Evolutionary conservation across 192 early-diverging fungal genomes (phyloP).

Genomic region (Backusella morwellensis): DNA sequence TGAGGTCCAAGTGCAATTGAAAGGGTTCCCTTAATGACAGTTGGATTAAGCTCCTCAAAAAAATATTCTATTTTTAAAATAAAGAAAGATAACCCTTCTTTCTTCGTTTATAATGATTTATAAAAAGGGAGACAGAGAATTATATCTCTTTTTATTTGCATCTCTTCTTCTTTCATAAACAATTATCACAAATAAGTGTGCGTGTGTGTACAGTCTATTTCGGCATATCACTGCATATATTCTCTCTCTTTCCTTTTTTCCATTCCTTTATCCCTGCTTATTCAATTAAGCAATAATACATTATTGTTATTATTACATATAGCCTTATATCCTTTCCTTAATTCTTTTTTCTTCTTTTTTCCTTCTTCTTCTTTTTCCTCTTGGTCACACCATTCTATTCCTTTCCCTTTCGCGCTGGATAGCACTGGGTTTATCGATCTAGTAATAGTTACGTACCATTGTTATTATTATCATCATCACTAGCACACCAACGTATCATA

Average conservation of each 20-base stretch:
- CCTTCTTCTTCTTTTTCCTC: neutral
- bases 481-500: neutral
- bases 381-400: neutral
- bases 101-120: neutral
- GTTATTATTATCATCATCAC: too few species aligned
- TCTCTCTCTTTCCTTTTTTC: neutral
- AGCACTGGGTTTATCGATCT: neutral
- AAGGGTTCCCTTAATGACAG: neutral
- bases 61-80: neutral
- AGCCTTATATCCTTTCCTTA: neutral
- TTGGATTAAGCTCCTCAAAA: neutral
- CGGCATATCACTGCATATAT: neutral
- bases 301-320: neutral
- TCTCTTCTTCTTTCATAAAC: neutral
- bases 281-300: constrained; percentile 2
- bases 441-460: neutral
- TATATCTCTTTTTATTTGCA: neutral
- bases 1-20: neutral
- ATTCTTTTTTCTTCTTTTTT: neutral
- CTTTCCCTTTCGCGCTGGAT: neutral
- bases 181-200: neutral
- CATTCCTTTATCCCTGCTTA: constrained; percentile 2
- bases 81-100: neutral
- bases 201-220: neutral
- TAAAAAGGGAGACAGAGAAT: neutral